Conservation (phyloP, 805 yeast species). For the Hanseniaspora mollemarum region DNA sequence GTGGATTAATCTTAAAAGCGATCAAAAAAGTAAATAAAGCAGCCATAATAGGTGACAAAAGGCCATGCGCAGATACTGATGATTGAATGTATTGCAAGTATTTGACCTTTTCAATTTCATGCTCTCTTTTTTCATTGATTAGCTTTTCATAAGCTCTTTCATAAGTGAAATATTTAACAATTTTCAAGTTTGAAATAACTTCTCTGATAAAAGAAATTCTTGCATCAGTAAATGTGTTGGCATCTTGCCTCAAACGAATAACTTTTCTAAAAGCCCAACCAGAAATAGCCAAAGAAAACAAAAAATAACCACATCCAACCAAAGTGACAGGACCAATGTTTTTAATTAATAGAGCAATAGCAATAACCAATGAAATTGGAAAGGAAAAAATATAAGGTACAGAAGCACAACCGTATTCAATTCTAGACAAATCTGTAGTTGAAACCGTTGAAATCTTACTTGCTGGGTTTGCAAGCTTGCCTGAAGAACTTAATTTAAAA, state of each 20-base stretch:
- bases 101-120: constrained; percentile 53
- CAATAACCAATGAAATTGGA: constrained; percentile 52
- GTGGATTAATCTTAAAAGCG: constrained; percentile 35
- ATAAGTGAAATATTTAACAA: constrained; percentile 86
- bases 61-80: constrained; percentile 49
- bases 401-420: constrained; percentile 64
- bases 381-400: constrained; percentile 53
- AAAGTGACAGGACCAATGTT: constrained; percentile 65
- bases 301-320: constrained; percentile 52
- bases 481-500: constrained; percentile 44
- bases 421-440: constrained; percentile 70
- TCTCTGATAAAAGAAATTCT: constrained; percentile 72
- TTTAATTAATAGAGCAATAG: constrained; percentile 50
- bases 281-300: constrained; percentile 34
- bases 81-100: constrained; percentile 43
- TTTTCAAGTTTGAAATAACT: constrained; percentile 61
- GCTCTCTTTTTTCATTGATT: constrained; percentile 43
- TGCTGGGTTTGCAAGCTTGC: constrained; percentile 50
- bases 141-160: constrained; percentile 61
- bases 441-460: constrained; percentile 66
- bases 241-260: constrained; percentile 44
- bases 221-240: constrained; percentile 56
- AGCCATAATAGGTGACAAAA: constrained; percentile 56
- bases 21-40: constrained; percentile 51
- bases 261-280: constrained; percentile 41